Evolutionary conservation across 805 yeast species (phyloP).

Genomic region (Kluyveromyces dobzhanskii): DNA sequence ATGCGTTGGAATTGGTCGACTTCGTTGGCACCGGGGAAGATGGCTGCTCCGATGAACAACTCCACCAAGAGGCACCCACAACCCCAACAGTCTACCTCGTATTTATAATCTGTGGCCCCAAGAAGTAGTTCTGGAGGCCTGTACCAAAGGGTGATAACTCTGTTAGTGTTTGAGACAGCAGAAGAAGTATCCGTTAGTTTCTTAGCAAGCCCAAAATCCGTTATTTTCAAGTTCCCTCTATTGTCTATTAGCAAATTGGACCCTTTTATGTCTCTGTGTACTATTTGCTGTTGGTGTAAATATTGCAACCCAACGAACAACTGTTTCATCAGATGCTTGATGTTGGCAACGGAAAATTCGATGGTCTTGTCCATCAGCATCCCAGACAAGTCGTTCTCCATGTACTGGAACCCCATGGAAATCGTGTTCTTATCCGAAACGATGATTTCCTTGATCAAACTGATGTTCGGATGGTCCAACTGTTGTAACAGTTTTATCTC

Average conservation of each 20-base stretch:
- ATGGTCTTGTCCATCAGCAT: constrained; percentile 70
- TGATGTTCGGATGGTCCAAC: constrained; percentile 73
- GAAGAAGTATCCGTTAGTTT: constrained; percentile 53
- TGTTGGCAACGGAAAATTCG: constrained; percentile 49
- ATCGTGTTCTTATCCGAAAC: constrained; percentile 56
- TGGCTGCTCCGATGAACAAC: constrained; percentile 62
- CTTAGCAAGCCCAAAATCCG: constrained; percentile 79
- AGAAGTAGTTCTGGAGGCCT: constrained; percentile 90
- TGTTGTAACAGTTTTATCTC: constrained; percentile 78
- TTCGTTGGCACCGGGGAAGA: constrained; percentile 86
- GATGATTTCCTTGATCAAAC: constrained; percentile 83
- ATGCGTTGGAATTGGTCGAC: constrained; percentile 72
- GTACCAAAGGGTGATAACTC: constrained; percentile 96
- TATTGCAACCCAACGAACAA: constrained; percentile 61
- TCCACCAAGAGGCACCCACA: constrained; percentile 87
- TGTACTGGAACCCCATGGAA: constrained; percentile 87
- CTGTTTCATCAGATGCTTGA: constrained; percentile 59
- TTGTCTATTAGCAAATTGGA: constrained; percentile 64
- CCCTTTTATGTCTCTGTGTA: constrained; percentile 78
- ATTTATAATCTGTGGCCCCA: constrained; percentile 84
- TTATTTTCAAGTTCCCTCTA: constrained; percentile 57
- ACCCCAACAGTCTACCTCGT: constrained; percentile 96
- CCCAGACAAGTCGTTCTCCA: constrained; percentile 91
- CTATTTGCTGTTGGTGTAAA: constrained; percentile 56
- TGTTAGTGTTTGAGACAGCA: constrained; percentile 72